These are phyloP conservation scores for Tolypocladium ovalisporum DNA, from an alignment of 2,329 filamentous ascomycete species.

Conservation along the genomic window DNA sequence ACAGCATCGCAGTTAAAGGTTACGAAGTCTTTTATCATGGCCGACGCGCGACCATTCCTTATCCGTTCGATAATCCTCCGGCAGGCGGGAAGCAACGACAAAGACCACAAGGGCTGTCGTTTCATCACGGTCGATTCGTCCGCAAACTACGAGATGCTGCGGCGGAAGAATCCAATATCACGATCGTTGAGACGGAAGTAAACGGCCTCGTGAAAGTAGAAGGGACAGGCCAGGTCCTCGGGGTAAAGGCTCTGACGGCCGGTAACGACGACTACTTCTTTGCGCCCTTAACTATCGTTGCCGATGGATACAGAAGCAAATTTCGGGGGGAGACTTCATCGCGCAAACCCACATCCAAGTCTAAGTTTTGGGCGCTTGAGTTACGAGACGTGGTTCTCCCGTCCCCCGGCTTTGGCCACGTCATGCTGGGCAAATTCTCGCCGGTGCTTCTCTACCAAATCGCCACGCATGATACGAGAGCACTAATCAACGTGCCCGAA, in stretches of 20 bases:
- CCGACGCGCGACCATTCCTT: too few species aligned
- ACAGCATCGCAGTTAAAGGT: slow-evolving; percentile 70
- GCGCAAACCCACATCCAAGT: slow-evolving; percentile 58
- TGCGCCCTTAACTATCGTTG: slow-evolving; percentile 75
- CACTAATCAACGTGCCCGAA: slow-evolving; percentile 77
- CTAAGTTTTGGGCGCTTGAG: slow-evolving; percentile 89
- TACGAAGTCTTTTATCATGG: slow-evolving; percentile 94
- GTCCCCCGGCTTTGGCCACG: slow-evolving; percentile 67
- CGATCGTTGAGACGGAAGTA: slow-evolving; percentile 81
- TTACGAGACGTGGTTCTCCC: slow-evolving; percentile 79
- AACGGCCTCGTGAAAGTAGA: slow-evolving; percentile 62
- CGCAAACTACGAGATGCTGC: slow-evolving; percentile 69
- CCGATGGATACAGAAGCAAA: slow-evolving; percentile 85
- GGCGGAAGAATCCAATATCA: slow-evolving; percentile 53
- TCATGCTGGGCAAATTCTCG: slow-evolving; percentile 64
- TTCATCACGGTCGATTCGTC: slow-evolving; percentile 54
- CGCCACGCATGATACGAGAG: slow-evolving; percentile 84
- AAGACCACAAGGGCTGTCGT: too few species aligned
- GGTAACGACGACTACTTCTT: slow-evolving; percentile 69
- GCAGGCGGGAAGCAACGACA: too few species aligned
- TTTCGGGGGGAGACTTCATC: slow-evolving; percentile 74
- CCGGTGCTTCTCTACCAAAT: slow-evolving; percentile 92
- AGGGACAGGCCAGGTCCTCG: slow-evolving; percentile 61
- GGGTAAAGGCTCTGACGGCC: slow-evolving; percentile 56
- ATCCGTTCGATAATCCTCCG: too few species aligned